Conservation (phyloP, 1,284 basidiomycete genomes). For the Stereum hirsutum region DNA sequence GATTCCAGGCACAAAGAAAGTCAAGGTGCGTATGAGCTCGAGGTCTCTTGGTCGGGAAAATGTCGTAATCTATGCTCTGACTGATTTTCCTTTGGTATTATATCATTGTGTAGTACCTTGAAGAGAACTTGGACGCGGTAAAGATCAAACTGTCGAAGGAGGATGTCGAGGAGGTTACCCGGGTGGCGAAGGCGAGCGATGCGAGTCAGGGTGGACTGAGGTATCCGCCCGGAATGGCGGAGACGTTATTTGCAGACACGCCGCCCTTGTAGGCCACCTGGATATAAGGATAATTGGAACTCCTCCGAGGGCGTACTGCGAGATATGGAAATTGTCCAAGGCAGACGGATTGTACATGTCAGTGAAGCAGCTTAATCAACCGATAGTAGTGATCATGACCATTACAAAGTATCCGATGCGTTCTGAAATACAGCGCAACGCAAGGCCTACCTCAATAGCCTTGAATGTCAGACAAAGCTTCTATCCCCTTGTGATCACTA, state of each 20-base stretch:
- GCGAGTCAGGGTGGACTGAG: conserved; percentile 10
- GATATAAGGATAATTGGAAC: too few species aligned
- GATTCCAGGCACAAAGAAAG: conserved; percentile 40
- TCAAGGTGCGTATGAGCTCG: conserved; percentile 26
- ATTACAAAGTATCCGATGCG: too few species aligned
- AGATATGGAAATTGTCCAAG: too few species aligned
- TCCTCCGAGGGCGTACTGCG: too few species aligned
- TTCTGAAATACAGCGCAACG: too few species aligned
- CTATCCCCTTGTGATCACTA: too few species aligned
- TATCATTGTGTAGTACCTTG: conserved; percentile 17
- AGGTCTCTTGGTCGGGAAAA: too few species aligned
- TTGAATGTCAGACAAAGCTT: too few species aligned
- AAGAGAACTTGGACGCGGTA: conserved; percentile 22
- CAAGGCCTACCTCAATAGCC: too few species aligned
- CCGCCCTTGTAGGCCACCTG: conserved; percentile 6
- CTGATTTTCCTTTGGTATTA: not conserved
- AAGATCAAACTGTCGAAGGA: conserved; percentile 18
- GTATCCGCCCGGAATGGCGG: conserved; percentile 5
- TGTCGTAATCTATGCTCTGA: not conserved
- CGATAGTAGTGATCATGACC: too few species aligned
- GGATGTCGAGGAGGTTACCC: conserved; percentile 20
- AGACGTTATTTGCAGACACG: conserved; percentile 8
- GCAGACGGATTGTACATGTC: too few species aligned
- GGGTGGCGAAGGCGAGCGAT: conserved; percentile 14
- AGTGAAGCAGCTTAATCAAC: too few species aligned